phyloP scores from a whole-genome alignment of 2,329 filamentous ascomycete genomes.

The Arthrobotrys entomopaga region DNA sequence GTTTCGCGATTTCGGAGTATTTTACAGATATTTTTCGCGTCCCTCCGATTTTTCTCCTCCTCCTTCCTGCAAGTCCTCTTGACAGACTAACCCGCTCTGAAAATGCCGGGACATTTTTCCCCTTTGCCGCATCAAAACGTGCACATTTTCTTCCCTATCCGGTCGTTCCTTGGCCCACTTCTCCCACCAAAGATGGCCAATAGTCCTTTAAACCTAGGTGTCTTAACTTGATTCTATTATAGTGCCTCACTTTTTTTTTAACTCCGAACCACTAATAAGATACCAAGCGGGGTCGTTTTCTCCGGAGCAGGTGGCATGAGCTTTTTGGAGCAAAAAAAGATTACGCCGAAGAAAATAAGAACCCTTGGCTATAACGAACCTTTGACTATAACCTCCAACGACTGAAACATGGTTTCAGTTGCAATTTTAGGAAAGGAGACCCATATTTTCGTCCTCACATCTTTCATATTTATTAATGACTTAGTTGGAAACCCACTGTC shows the following conservation, averaged over 20 bases:
- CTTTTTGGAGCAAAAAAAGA: constrained; percentile 1
- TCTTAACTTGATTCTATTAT: constrained; percentile 28
- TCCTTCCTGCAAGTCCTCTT: neutral
- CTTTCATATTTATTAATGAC: too few relatives aligned
- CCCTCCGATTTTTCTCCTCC: constrained; percentile 24
- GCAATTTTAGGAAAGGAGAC: neutral
- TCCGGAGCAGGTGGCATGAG: constrained; percentile 1
- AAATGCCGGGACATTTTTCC: constrained; percentile 45
- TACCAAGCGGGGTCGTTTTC: neutral
- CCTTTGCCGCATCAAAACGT: constrained; percentile 52
- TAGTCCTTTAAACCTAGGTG: constrained; percentile 35
- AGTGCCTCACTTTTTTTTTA: constrained; percentile 42
- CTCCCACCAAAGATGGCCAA: constrained; percentile 16
- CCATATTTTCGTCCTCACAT: neutral
- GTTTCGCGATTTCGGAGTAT: constrained; percentile 54
- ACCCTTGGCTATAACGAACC: constrained; percentile 30
- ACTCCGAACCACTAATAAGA: constrained; percentile 2
- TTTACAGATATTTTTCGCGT: constrained; percentile 43
- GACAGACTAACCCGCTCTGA: constrained; percentile 23
- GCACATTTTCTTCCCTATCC: constrained; percentile 19
- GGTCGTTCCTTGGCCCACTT: constrained; percentile 16
- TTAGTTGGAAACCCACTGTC: too few relatives aligned
- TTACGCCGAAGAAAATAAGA: neutral
- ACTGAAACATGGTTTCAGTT: constrained; percentile 53
- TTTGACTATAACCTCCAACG: constrained; percentile 12